phyloP scores from a whole-genome alignment of 257 asterid species.

The Ilex aquifolium region DNA sequence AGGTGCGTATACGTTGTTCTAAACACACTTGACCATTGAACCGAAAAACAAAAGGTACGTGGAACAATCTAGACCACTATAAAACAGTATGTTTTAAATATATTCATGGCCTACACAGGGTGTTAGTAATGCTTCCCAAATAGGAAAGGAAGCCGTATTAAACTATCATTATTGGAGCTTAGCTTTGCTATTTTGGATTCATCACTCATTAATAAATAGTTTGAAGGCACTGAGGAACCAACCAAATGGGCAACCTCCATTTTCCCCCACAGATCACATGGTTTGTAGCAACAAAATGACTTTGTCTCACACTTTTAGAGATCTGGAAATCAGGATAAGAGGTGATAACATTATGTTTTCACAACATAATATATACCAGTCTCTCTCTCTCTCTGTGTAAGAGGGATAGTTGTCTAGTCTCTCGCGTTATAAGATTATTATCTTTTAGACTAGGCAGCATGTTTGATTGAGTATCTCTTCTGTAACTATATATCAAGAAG shows the following conservation, averaged over 20 bases:
- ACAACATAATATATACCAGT: no score
- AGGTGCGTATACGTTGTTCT: no score
- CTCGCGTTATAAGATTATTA: no score
- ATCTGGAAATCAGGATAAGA: slow-evolving; percentile 25
- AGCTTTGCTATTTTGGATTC: neutral
- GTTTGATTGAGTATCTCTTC: no score
- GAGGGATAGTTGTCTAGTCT: no score
- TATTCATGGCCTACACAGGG: slow-evolving; percentile 12
- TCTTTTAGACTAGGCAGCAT: no score
- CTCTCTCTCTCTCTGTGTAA: no score
- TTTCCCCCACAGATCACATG: slow-evolving; percentile 50
- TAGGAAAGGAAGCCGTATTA: slow-evolving; percentile 23
- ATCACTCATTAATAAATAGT: neutral
- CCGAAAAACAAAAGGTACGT: no score
- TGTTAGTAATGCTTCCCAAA: slow-evolving; percentile 20
- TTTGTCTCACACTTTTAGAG: slow-evolving; percentile 61
- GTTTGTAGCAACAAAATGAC: slow-evolving; percentile 39
- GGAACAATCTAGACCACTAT: no score
- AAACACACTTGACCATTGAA: no score
- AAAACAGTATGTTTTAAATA: no score
- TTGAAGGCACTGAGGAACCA: slow-evolving; percentile 18
- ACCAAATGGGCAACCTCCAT: slow-evolving; percentile 26
- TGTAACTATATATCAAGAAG: no score
- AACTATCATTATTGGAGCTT: slow-evolving; percentile 10
- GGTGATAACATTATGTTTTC: slow-evolving; percentile 7